Percentiles rank a stretch among this genome's conserved stretches.
Evolutionary conservation across 2,329 filamentous ascomycete species (phyloP).

Genomic region (Microsporum ferrugineum): DNA sequence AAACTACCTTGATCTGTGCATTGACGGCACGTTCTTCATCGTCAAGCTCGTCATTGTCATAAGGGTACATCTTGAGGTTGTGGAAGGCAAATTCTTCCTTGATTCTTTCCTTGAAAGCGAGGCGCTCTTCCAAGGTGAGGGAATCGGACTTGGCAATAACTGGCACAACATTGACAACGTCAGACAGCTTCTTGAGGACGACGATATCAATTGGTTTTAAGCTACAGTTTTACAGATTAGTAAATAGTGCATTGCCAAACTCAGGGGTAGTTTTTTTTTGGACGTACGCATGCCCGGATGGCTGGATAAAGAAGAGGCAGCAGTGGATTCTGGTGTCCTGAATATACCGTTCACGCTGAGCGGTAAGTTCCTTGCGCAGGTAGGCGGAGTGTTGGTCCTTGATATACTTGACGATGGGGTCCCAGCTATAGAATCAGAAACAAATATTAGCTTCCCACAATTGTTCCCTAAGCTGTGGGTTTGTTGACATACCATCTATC

Average conservation of each 20-base stretch:
- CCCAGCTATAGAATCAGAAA: conserved; percentile 51
- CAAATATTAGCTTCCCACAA: not conserved
- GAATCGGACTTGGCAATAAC: conserved; percentile 98
- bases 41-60: conserved; percentile 98
- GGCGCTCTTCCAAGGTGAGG: conserved; percentile 87
- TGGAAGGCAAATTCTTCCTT: conserved; percentile 99
- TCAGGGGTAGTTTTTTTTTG: not conserved
- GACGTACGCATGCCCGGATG: conserved; percentile 73
- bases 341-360: conserved; percentile 97
- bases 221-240: conserved; percentile 19
- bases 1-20: conserved; percentile 81
- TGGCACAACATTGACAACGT: conserved; percentile 97
- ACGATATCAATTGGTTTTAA: conserved; percentile 99
- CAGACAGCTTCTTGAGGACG: conserved; percentile 97
- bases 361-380: conserved; percentile 96
- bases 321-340: conserved; percentile 99
- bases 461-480: not conserved
- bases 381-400: conserved; percentile 99
- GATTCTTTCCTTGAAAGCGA: conserved; percentile 96
- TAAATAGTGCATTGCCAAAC: not conserved
- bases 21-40: conserved; percentile 91
- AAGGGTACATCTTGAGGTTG: conserved; percentile 99
- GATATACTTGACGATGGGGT: conserved; percentile 99
- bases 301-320: conserved; percentile 99
- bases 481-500: conserved; percentile 60